These are phyloP conservation scores for Diplodia sapinea DNA, from an alignment of 2,329 filamentous ascomycete species.

Conservation along the genomic window DNA sequence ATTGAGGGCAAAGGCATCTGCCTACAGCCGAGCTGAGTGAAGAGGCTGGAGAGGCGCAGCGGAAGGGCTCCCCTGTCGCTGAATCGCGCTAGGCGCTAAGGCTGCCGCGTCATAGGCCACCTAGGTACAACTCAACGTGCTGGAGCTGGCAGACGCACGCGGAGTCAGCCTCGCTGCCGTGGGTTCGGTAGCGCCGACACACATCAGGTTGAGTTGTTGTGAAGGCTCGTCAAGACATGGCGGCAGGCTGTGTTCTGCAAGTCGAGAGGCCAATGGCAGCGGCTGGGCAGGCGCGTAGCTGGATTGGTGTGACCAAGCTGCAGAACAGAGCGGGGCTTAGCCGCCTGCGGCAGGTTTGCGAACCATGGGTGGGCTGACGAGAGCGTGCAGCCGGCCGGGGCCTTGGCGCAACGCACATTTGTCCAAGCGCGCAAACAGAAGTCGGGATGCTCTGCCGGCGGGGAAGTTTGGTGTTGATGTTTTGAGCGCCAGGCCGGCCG, in stretches of 20 bases:
- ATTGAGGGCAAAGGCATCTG: constrained; percentile 1
- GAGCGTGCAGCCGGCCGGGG: constrained; percentile 7
- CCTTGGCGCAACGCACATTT: constrained; percentile 5
- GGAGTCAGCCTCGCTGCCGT: background rate
- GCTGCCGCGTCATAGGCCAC: constrained; percentile 2
- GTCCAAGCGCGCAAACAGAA: background rate
- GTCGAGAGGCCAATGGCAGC: background rate
- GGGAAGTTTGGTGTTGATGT: constrained; percentile 17
- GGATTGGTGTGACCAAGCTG: constrained; percentile 18
- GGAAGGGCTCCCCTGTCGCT: background rate
- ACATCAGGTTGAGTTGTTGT: background rate
- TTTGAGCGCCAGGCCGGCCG: background rate
- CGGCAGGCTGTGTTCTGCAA: constrained; percentile 2
- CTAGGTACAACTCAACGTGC: background rate
- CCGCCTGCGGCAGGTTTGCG: background rate
- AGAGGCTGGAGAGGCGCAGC: constrained; percentile 28
- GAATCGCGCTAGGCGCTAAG: constrained; percentile 18
- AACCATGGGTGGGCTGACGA: constrained; percentile 14
- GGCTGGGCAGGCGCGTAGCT: constrained; percentile 11
- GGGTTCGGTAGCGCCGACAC: background rate
- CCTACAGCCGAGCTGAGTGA: constrained; percentile 14
- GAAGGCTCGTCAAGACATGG: background rate
- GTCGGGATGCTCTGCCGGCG: constrained; percentile 10
- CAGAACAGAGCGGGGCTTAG: constrained; percentile 16
- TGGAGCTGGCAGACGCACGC: background rate